Evolutionary conservation across 495 filamentous ascomycete genomes (phyloP).

Genomic region (Neurospora sublineolata): DNA sequence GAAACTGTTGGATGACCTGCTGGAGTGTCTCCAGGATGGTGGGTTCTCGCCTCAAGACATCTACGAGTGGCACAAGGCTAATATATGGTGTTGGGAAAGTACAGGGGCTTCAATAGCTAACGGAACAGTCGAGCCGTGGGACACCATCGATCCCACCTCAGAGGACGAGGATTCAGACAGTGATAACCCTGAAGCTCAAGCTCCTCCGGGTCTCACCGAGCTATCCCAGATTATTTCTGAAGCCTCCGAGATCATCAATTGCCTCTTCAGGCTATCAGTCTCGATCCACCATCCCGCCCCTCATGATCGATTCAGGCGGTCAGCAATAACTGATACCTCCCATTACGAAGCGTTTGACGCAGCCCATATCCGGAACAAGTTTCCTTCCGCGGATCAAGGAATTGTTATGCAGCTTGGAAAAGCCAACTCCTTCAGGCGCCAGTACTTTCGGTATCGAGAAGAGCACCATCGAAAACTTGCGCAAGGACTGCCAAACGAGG

Average conservation of each 20-base stretch:
- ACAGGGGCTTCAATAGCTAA: neutral
- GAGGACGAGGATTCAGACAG: neutral
- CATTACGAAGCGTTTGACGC: slow-evolving; percentile 6
- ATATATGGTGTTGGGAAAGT: neutral
- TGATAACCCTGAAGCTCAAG: neutral
- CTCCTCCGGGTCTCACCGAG: neutral
- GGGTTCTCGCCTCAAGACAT: neutral
- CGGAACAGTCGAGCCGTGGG: neutral
- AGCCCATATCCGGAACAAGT: neutral
- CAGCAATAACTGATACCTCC: slow-evolving; percentile 4
- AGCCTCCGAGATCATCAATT: slow-evolving; percentile 9
- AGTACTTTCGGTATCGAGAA: slow-evolving; percentile 32
- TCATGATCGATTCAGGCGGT: slow-evolving; percentile 14
- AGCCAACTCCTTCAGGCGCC: slow-evolving; percentile 29
- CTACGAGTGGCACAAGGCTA: too few species aligned
- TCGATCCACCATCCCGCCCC: slow-evolving; percentile 16
- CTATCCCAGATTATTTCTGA: slow-evolving; percentile 4
- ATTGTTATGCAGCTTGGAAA: slow-evolving; percentile 27
- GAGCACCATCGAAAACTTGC: slow-evolving; percentile 27
- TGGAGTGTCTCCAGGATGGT: slow-evolving; percentile 7
- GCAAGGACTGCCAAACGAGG: slow-evolving; percentile 6
- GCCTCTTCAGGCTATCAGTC: slow-evolving; percentile 11
- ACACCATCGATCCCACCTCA: neutral
- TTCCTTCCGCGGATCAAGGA: neutral
- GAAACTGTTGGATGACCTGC: slow-evolving; percentile 20